These are phyloP conservation scores for Larix sibirica DNA, from an alignment of 83 land plant genomes.

Conservation along the genomic window DNA sequence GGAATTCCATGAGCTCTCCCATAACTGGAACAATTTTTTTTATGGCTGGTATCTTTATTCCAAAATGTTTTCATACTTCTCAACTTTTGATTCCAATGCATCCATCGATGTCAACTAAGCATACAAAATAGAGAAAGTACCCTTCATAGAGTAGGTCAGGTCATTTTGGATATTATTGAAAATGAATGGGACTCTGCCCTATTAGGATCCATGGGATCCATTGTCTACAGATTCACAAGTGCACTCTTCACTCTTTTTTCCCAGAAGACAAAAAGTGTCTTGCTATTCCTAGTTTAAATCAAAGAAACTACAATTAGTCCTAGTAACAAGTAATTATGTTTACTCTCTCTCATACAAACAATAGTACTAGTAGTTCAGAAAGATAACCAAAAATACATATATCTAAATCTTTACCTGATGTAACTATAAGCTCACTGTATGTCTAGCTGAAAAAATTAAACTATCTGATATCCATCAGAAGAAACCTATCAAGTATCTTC, in stretches of 20 bases:
- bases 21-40: constrained; percentile 59
- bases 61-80: constrained; percentile 69
- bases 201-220: constrained; percentile 72
- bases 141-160: constrained; percentile 68
- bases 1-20: constrained; percentile 77
- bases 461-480: no score
- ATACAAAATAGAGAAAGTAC: constrained; percentile 56
- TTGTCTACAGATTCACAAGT: constrained; percentile 61
- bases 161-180: constrained; percentile 80
- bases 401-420: no score
- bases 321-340: no score
- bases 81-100: constrained; percentile 64
- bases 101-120: constrained; percentile 31
- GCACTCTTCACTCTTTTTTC: constrained; percentile 53
- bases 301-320: no score
- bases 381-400: no score
- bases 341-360: no score
- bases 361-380: no score
- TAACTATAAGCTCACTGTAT: no score
- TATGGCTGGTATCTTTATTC: constrained; percentile 75
- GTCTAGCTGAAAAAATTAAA: no score
- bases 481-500: no score
- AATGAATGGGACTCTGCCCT: constrained; percentile 80
- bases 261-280: no score
- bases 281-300: no score